phyloP scores from a whole-genome alignment of 2,329 filamentous ascomycete species.

The Cordyceps militaris region DNA sequence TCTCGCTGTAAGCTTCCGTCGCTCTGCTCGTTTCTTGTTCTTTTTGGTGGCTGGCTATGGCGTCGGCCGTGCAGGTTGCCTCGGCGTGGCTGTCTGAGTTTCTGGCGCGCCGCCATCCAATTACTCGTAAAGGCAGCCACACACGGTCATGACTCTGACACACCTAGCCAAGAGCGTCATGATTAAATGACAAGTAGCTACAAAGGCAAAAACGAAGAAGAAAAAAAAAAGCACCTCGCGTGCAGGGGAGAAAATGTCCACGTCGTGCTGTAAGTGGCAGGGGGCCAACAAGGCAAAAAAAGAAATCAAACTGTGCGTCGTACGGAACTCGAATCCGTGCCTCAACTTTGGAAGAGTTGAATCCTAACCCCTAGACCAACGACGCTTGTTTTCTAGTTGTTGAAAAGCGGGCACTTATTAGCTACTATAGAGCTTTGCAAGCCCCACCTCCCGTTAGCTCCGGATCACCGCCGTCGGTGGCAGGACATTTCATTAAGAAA shows the following conservation, averaged over 20 bases:
- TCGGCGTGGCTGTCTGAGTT: not conserved
- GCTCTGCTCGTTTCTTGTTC: not conserved
- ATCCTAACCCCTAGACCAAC: slow-evolving; percentile 23
- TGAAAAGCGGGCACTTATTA: slow-evolving; percentile 6
- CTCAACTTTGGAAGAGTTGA: slow-evolving; percentile 24
- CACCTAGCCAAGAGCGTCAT: not conserved
- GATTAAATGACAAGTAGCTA: no score
- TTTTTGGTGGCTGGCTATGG: not conserved
- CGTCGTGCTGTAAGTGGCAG: not conserved
- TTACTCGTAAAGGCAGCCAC: not conserved
- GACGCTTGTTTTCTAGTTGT: slow-evolving; percentile 14
- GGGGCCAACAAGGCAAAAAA: slow-evolving; percentile 10
- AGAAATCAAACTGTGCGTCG: slow-evolving; percentile 16
- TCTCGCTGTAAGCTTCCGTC: not conserved
- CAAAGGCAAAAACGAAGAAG: not conserved
- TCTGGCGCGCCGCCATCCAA: not conserved
- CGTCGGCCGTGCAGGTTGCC: not conserved
- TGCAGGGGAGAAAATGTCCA: no score
- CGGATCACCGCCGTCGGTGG: no score
- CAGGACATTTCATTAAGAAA: no score
- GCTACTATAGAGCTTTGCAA: not conserved
- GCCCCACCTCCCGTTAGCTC: not conserved
- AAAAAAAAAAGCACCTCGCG: not conserved
- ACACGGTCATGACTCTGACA: not conserved
- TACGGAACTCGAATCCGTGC: slow-evolving; percentile 23